Evolutionary conservation across 2,329 filamentous ascomycete genomes (phyloP).

Genomic region (Fusarium tricinctum): DNA sequence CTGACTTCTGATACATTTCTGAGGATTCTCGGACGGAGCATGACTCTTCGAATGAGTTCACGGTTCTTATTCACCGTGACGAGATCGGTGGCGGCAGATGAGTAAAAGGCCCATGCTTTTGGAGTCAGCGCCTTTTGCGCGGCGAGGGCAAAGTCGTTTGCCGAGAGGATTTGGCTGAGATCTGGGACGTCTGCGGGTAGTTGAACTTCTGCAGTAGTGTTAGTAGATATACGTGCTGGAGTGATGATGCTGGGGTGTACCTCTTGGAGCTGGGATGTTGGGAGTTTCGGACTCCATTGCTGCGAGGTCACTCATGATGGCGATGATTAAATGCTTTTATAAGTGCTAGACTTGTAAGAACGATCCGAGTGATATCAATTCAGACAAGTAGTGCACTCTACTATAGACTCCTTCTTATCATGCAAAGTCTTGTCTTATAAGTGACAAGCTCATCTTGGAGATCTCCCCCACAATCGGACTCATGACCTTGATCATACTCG

Average conservation of each 20-base stretch:
- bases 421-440: slow-evolving; percentile 15
- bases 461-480: slow-evolving; percentile 40
- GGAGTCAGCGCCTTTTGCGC: slow-evolving; percentile 68
- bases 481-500: slow-evolving; percentile 32
- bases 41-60: slow-evolving; percentile 67
- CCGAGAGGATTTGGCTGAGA: slow-evolving; percentile 47
- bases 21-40: slow-evolving; percentile 71
- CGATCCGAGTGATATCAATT: too few relatives aligned
- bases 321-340: neutral
- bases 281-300: slow-evolving; percentile 49
- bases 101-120: slow-evolving; percentile 80
- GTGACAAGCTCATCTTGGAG: neutral
- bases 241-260: slow-evolving; percentile 11
- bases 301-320: slow-evolving; percentile 47
- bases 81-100: slow-evolving; percentile 74
- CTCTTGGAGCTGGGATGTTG: slow-evolving; percentile 46
- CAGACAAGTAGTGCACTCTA: too few relatives aligned
- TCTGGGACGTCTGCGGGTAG: slow-evolving; percentile 35
- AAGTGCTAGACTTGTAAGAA: neutral
- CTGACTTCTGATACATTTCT: slow-evolving; percentile 67
- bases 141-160: slow-evolving; percentile 70
- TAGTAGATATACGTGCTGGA: neutral
- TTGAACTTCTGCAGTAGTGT: slow-evolving; percentile 26
- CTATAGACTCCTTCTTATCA: neutral
- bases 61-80: slow-evolving; percentile 70